Evolutionary conservation across 2,329 filamentous ascomycete genomes (phyloP), one percentile per base, ranked within the genome.

Genomic region (Pyricularia grisea): DNA sequence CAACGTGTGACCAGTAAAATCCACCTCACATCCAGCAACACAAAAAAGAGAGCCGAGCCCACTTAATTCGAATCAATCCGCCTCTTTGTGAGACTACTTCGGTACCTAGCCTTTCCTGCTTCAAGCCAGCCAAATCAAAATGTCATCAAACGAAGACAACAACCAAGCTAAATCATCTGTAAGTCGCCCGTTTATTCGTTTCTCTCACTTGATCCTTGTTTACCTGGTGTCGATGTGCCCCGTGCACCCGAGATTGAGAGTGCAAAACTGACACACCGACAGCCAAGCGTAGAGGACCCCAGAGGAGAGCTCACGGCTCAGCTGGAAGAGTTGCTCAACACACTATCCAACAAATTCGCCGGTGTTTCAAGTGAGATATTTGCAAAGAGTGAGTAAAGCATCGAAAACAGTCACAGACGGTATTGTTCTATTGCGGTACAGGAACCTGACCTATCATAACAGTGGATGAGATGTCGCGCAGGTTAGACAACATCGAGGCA

Each of bases 401-500:
- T 20, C 42, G 2, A 50, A n/a, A 50, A 10, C 42, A 20, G 14
- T 50, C 42, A 20, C 17, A 50, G 20, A 17, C 2, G 5, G 20
- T 50, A n/a, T 50, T 50, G 2, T 17, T 1, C 42, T 6, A 50
- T 50, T 50, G 5, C 1, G 42, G n/a, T 7, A 20, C 17, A 50
- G 6, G 6, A 50, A 23, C 31, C 36, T 65, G 25, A 67, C 66
- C 17, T 23, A 61, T 23, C 36, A 63, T 65, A 10, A 10, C 71
- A 97, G 93, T 97, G 91, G 94, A 97, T 76, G 93, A 97, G 72
- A 97, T 97, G 93, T 91, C 92, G 17, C 85, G 90, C 71, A 88
- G 94, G 30, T 81, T 97, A 27, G 94, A 97, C 76, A 92, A 89
- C 70, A 84, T 97, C 12, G 94, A 96, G 78, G 84, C 90, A 28